Base-by-base conservation (phyloP, 225 moss, liverwort and hornwort genomes). In the Straminergon stramineum region DNA sequence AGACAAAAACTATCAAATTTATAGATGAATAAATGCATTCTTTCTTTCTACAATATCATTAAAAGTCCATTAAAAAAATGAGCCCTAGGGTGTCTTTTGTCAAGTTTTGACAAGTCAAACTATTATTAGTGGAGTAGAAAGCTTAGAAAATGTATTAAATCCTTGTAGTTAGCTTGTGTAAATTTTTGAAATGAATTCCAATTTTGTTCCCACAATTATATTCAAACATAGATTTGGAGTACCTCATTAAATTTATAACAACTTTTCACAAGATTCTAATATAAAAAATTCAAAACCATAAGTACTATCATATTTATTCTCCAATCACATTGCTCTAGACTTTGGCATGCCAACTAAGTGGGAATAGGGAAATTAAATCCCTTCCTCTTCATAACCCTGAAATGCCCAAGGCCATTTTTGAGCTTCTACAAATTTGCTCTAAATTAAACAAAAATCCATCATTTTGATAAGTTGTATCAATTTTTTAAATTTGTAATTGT, bases 231-330 rank as follows among this genome's bases (percentile, higher is more conserved):
- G 23, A 70, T 70, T 2, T 3, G 0, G 11, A 39, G 2, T 70
- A 39, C 7, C 17, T 13, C 1, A 0, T 23, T 1, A 2, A 4
- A 39, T 39, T n/a, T 3, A 39, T 69, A 4, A 39, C 7, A 23
- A 13, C 0, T 23, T 39, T 69, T 69, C 7, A 23, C 0, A 69
- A 2, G 23, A 22, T 13, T 23, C 7, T 2, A 23, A 69, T 23
- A 39, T 39, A 69, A 67, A 69, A 5, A 12, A 23, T 69, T n/a
- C 11, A 8, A 69, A 69, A 7, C 1, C 3, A 1, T 1, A 69
- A 69, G 22, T 13, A 69, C 7, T 20, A n/a, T 21, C 4, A 13
- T 12, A n/a, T 12, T n/a, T n/a, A 12, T n/a, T 68, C 4, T 68
- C 15, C 22, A 22, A 68, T 68, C 12, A 22, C 22, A 68, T 68